These are phyloP conservation scores for Fusarium albosuccineum DNA, from an alignment of 2,329 filamentous ascomycete genomes.

Conservation along the genomic window DNA sequence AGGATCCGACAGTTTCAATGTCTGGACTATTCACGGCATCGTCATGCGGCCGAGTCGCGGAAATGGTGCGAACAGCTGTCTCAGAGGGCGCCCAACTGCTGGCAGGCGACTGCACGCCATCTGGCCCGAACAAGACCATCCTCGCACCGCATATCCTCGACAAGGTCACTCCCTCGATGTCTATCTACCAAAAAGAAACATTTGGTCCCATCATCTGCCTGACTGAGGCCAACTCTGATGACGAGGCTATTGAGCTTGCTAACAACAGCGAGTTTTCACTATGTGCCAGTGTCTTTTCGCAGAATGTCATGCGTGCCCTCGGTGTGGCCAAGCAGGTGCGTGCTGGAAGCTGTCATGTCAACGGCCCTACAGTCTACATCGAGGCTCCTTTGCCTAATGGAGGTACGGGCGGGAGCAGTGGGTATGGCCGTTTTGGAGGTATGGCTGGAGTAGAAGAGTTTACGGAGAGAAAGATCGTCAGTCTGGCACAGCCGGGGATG, in stretches of 20 bases:
- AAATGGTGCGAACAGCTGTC: slow-evolving; percentile 66
- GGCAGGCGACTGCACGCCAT: slow-evolving; percentile 57
- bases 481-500: no score
- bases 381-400: slow-evolving; percentile 58
- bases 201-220: slow-evolving; percentile 76
- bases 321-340: slow-evolving; percentile 67
- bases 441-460: no score
- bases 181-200: slow-evolving; percentile 73
- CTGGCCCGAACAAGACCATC: slow-evolving; percentile 56
- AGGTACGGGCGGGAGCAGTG: slow-evolving; percentile 57
- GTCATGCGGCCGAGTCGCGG: slow-evolving; percentile 38
- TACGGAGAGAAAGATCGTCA: no score
- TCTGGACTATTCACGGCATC: slow-evolving; percentile 21
- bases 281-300: slow-evolving; percentile 73
- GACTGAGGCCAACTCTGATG: slow-evolving; percentile 68
- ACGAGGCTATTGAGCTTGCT: slow-evolving; percentile 74
- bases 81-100: slow-evolving; percentile 70
- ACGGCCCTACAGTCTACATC: slow-evolving; percentile 59
- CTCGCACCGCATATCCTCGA: slow-evolving; percentile 72
- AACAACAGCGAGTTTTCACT: slow-evolving; percentile 80
- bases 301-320: slow-evolving; percentile 67
- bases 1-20: slow-evolving; percentile 43
- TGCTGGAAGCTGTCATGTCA: slow-evolving; percentile 64
- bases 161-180: slow-evolving; percentile 73
- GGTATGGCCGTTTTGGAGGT: slow-evolving; percentile 56